A percentile compares a stretch with the other conserved stretches of the same genome.
These are phyloP conservation scores for Zopfochytrium polystomum DNA, from an alignment of 371 early-diverging fungal genomes.

Conservation along the genomic window DNA sequence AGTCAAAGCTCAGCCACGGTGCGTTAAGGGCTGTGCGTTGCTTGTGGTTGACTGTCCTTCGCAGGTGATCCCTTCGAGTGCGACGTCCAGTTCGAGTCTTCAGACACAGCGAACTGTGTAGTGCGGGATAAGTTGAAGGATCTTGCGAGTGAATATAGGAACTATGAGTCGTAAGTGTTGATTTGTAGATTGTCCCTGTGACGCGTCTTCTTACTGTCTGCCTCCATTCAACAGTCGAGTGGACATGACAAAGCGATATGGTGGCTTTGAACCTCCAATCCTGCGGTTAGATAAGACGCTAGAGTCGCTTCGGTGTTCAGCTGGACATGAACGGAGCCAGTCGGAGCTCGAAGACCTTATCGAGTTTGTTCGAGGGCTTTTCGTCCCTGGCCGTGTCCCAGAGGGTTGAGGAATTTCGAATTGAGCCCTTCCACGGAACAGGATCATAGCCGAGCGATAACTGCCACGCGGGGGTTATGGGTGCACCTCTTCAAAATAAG, in stretches of 20 bases:
- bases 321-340: too few relatives aligned
- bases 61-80: slow-evolving; percentile 9
- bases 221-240: slow-evolving; percentile 10
- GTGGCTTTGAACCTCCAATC: slow-evolving; percentile 1
- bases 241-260: slow-evolving; percentile 1
- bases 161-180: slow-evolving; percentile 29
- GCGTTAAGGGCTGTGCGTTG: not conserved
- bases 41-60: not conserved
- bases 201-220: not conserved
- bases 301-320: slow-evolving; percentile 9
- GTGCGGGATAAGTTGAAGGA: slow-evolving; percentile 6
- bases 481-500: too few relatives aligned
- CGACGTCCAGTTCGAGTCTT: slow-evolving; percentile 1
- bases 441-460: too few relatives aligned
- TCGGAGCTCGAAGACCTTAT: too few relatives aligned
- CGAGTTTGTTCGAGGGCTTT: too few relatives aligned
- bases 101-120: not conserved
- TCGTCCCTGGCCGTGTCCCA: too few relatives aligned
- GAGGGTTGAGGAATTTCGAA: too few relatives aligned
- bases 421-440: too few relatives aligned
- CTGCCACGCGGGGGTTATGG: too few relatives aligned
- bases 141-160: slow-evolving; percentile 18
- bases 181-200: not conserved
- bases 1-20: not conserved
- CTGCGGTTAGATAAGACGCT: slow-evolving; percentile 9